Evolutionary conservation across 805 yeast genomes (phyloP).

Genomic region (Wickerhamiella kurtzmanii): DNA sequence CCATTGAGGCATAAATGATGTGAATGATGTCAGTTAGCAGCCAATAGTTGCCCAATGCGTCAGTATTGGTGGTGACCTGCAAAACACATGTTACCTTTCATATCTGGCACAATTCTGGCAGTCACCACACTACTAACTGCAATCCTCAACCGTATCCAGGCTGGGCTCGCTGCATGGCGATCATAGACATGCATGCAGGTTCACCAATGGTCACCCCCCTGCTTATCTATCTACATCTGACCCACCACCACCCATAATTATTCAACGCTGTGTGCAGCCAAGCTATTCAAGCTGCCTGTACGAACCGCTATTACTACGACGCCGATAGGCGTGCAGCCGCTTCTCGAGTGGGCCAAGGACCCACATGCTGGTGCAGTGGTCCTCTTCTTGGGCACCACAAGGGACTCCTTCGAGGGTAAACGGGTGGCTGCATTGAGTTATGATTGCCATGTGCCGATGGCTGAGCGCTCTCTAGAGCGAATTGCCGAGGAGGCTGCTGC

Average conservation of each 20-base stretch:
- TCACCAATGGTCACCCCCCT: too few relatives aligned
- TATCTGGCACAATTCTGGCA: too few relatives aligned
- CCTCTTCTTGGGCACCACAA: conserved; percentile 38
- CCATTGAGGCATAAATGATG: too few relatives aligned
- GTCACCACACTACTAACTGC: too few relatives aligned
- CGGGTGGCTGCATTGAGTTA: conserved; percentile 31
- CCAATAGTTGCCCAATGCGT: too few relatives aligned
- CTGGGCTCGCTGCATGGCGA: too few relatives aligned
- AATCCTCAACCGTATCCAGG: too few relatives aligned
- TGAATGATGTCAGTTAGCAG: too few relatives aligned
- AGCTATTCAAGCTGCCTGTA: neutral
- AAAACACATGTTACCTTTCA: too few relatives aligned
- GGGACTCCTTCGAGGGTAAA: conserved; percentile 33
- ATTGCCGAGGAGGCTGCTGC: conserved; percentile 28
- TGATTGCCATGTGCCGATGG: conserved; percentile 35
- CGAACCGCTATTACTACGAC: conserved; percentile 8
- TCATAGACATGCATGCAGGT: too few relatives aligned
- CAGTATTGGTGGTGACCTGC: too few relatives aligned
- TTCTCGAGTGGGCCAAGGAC: conserved; percentile 30
- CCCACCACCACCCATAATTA: neutral
- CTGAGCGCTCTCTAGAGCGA: conserved; percentile 26
- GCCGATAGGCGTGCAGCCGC: conserved; percentile 11
- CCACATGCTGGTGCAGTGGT: conserved; percentile 38
- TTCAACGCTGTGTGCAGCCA: too few relatives aligned
- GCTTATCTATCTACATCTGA: neutral